These are phyloP conservation scores for Amanita brunnescens DNA, from an alignment of 768 basidiomycete genomes.

Conservation along the genomic window DNA sequence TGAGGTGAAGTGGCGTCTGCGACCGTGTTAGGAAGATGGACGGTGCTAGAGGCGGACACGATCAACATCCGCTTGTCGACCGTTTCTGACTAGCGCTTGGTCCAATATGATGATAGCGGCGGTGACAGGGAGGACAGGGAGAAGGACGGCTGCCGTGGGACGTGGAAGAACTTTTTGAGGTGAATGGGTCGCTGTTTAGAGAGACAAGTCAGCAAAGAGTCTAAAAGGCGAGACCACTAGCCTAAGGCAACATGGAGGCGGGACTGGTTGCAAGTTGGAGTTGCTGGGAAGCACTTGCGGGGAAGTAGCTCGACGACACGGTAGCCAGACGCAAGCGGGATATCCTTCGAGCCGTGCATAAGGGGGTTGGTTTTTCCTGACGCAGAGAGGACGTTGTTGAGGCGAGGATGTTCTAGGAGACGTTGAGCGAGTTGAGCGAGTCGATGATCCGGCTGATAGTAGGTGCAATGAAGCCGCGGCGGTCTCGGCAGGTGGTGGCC, in stretches of 20 bases:
- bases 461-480: slow-evolving; percentile 52
- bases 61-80: slow-evolving; percentile 82
- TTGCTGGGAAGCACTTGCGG: slow-evolving; percentile 44
- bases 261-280: slow-evolving; percentile 49
- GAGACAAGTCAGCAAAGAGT: too few species aligned
- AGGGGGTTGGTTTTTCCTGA: slow-evolving; percentile 31
- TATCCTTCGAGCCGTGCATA: slow-evolving; percentile 49
- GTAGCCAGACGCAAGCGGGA: slow-evolving; percentile 39
- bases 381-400: slow-evolving; percentile 50
- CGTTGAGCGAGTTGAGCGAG: slow-evolving; percentile 38
- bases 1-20: slow-evolving; percentile 35
- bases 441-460: slow-evolving; percentile 36
- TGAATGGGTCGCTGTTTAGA: slow-evolving; percentile 54
- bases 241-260: slow-evolving; percentile 43
- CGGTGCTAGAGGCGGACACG: slow-evolving; percentile 56
- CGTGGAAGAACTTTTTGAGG: too few species aligned
- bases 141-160: slow-evolving; percentile 61
- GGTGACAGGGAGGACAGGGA: slow-evolving; percentile 47
- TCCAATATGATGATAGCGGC: slow-evolving; percentile 40
- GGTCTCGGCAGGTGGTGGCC: slow-evolving; percentile 37
- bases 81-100: slow-evolving; percentile 50
- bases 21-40: slow-evolving; percentile 40
- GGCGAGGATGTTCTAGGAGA: slow-evolving; percentile 61
- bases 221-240: slow-evolving; percentile 65
- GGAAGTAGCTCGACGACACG: slow-evolving; percentile 46